These are phyloP conservation scores for Protea cynaroides DNA, from an alignment of 164 flowering plant genomes.

Conservation along the genomic window DNA sequence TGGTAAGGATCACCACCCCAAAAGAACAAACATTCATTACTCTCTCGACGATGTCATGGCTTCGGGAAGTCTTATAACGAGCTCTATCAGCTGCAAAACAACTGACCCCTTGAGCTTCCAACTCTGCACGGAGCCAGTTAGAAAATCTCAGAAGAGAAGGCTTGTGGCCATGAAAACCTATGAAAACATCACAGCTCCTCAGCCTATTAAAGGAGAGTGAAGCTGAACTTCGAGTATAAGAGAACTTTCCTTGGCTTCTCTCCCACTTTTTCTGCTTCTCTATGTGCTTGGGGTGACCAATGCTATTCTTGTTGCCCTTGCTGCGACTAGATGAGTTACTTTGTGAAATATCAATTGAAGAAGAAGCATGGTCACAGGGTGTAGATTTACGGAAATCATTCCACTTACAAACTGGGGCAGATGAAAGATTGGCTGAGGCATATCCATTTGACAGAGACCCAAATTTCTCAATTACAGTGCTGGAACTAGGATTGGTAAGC, in stretches of 20 bases:
- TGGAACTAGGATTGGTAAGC: slow-evolving; percentile 21
- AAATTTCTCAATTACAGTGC: slow-evolving; percentile 23
- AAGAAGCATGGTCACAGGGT: slow-evolving; percentile 29
- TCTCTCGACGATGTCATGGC: slow-evolving; percentile 57
- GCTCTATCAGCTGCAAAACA: slow-evolving; percentile 84
- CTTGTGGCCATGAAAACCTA: slow-evolving; percentile 82
- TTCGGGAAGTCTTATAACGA: slow-evolving; percentile 62
- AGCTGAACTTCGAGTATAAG: slow-evolving; percentile 35
- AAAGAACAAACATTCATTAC: slow-evolving; percentile 76
- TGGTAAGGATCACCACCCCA: slow-evolving; percentile 77
- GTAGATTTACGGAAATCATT: slow-evolving; percentile 15
- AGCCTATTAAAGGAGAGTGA: slow-evolving; percentile 45
- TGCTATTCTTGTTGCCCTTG: slow-evolving; percentile 23
- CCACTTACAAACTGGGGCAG: slow-evolving; percentile 12
- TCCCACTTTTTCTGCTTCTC: slow-evolving; percentile 39
- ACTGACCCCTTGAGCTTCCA: slow-evolving; percentile 81
- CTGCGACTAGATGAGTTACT: slow-evolving; percentile 34
- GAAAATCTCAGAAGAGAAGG: slow-evolving; percentile 67
- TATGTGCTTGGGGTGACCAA: slow-evolving; percentile 25
- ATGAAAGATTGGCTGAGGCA: slow-evolving; percentile 21
- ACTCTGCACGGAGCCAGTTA: slow-evolving; percentile 85
- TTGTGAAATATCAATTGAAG: slow-evolving; percentile 40
- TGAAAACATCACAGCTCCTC: slow-evolving; percentile 80
- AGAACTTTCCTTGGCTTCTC: slow-evolving; percentile 30
- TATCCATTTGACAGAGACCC: slow-evolving; percentile 24